Evolutionary conservation across 164 flowering plant species (phyloP).

Genomic region (Houttuynia cordata): DNA sequence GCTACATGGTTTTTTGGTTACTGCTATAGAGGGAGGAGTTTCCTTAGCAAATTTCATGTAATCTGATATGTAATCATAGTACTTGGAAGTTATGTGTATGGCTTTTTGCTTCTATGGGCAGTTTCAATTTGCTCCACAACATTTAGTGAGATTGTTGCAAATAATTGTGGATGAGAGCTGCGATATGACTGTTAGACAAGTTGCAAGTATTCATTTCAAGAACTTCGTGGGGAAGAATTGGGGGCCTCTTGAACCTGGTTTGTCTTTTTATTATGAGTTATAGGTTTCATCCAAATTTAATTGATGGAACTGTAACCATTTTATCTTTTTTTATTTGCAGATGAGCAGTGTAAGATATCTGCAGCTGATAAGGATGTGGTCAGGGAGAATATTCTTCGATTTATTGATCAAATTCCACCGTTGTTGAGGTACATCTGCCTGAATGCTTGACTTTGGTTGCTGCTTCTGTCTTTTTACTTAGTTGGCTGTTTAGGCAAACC

Average conservation of each 20-base stretch:
- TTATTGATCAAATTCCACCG: slow-evolving; percentile 67
- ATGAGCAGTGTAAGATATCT: slow-evolving; percentile 56
- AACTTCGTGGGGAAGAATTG: slow-evolving; percentile 89
- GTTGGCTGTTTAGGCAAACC: background rate
- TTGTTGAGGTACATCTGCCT: slow-evolving; percentile 55
- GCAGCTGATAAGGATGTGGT: slow-evolving; percentile 66
- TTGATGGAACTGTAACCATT: background rate
- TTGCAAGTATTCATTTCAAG: slow-evolving; percentile 93
- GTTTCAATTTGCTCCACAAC: slow-evolving; percentile 83
- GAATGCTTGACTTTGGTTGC: background rate
- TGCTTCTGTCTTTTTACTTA: background rate
- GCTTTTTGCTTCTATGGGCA: slow-evolving; percentile 13
- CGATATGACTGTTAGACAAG: slow-evolving; percentile 76
- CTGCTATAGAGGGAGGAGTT: background rate
- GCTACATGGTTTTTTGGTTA: background rate
- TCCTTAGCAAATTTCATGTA: no score
- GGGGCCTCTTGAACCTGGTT: slow-evolving; percentile 84
- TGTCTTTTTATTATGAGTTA: background rate
- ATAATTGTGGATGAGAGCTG: slow-evolving; percentile 77
- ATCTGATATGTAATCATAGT: background rate
- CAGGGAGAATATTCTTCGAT: slow-evolving; percentile 67
- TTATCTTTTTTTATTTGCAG: slow-evolving; percentile 21
- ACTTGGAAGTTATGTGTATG: background rate
- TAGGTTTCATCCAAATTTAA: background rate
- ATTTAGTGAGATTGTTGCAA: slow-evolving; percentile 80